Base-by-base conservation (phyloP, 2,329 filamentous ascomycete species). In the Gremmenia infestans region DNA sequence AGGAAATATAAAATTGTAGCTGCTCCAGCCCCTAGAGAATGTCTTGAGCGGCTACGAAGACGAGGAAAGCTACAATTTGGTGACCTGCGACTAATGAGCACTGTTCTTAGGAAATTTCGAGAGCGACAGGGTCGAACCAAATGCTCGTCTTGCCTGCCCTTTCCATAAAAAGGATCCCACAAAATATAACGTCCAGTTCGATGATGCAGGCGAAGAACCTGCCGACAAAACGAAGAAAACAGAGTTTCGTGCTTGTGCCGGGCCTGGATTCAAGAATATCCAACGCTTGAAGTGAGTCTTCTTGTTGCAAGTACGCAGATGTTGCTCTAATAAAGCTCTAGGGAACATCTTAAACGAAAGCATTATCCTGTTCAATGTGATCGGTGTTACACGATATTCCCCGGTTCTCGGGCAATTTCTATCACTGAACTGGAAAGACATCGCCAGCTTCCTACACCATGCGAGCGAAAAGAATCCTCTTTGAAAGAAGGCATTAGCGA, bases 401-500 rank as follows among this genome's bases (percentile, higher is more conserved):
- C 50, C 14, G 42, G 51, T 12, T 42, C 51, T 35, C 50, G 55
- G 15, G 32, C 55, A n/a, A n/a, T 4, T 7, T 25, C 36, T 23
- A 48, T 54, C 5, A 42, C 43, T 19, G 23, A 25, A 35, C n/a
- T 57, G 4, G 40, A 57, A 43, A 36, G 14, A 40, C 55, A 57
- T 28, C 55, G 51, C 6, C 51, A 57, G 22, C 55, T 54, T 51
- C 25, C 19, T 8, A 50, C 15, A 17, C 40, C 48, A 19, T 57
- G 55, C 32, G 40, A 54, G 23, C 47, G 25, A 19, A 22, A n/a
- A 17, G 12, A 46, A 11, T 12, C 55, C 3, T 25, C 37, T 25
- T 42, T 57, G 28, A 57, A 57, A 54, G 55, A 57, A 51, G 55
- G 55, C 12, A 57, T 57, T 35, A 57, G 55, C 19, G 55, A 57